These are phyloP conservation scores for Claviceps humidiphila DNA, from an alignment of 2,329 filamentous ascomycete species.

Conservation along the genomic window DNA sequence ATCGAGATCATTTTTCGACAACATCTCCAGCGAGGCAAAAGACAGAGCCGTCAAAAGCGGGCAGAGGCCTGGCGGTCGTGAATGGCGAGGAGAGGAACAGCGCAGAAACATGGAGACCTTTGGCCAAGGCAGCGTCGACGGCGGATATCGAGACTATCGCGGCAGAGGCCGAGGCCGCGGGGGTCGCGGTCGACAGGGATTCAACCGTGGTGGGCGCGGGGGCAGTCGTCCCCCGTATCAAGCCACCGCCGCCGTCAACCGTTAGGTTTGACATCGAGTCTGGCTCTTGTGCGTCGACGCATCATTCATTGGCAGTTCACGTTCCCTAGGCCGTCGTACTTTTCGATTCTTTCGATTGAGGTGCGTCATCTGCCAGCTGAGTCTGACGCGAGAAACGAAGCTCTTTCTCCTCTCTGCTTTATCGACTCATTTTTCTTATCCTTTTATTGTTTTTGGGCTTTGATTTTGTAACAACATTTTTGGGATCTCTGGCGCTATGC, in stretches of 20 bases:
- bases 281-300: not conserved
- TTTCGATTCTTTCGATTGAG: not conserved
- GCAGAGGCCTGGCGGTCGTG: conserved; percentile 60
- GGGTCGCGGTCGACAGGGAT: conserved; percentile 28
- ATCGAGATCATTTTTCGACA: conserved; percentile 86
- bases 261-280: conserved; percentile 9
- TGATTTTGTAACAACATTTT: conserved; percentile 19
- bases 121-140: conserved; percentile 88
- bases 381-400: not conserved
- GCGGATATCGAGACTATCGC: conserved; percentile 61
- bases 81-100: conserved; percentile 87
- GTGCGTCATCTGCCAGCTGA: not conserved
- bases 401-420: not conserved
- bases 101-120: conserved; percentile 97
- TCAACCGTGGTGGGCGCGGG: conserved; percentile 27
- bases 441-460: conserved; percentile 4
- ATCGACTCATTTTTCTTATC: not conserved
- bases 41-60: conserved; percentile 65
- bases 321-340: not conserved
- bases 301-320: not conserved
- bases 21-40: conserved; percentile 88
- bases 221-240: conserved; percentile 21
- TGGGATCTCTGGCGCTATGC: conserved; percentile 5
- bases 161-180: conserved; percentile 67
- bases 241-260: conserved; percentile 12